Evolutionary conservation across 106 monocot genomes (phyloP).

Genomic region (Acanthochlamys bracteata): DNA sequence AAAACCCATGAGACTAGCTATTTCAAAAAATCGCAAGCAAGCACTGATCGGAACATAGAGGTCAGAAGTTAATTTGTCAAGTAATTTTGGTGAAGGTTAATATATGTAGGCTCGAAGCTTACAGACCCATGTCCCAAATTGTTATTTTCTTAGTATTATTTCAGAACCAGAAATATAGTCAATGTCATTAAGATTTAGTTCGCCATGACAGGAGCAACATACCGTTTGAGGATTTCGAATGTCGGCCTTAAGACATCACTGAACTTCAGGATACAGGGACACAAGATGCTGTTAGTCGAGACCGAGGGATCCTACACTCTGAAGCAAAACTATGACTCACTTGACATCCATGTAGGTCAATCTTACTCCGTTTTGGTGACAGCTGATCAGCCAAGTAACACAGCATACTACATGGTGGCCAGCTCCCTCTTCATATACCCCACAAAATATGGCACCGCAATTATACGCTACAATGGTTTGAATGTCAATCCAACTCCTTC

Average conservation of each 20-base stretch:
- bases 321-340: slow-evolving; percentile 10
- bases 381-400: slow-evolving; percentile 11
- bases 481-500: neutral
- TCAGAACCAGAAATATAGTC: neutral
- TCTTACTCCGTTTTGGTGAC: slow-evolving; percentile 22
- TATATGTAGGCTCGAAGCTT: too few species aligned
- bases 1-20: too few species aligned
- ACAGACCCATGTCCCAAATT: too few species aligned
- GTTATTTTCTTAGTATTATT: too few species aligned
- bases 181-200: neutral
- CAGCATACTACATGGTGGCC: slow-evolving; percentile 20
- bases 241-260: slow-evolving; percentile 21
- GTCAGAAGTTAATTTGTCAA: too few species aligned
- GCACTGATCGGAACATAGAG: too few species aligned
- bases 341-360: slow-evolving; percentile 33
- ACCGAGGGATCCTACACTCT: slow-evolving; percentile 27
- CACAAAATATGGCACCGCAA: neutral
- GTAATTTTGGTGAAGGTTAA: too few species aligned
- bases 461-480: slow-evolving; percentile 11
- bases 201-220: slow-evolving; percentile 14
- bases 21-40: too few species aligned
- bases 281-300: slow-evolving; percentile 20
- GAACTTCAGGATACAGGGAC: slow-evolving; percentile 29
- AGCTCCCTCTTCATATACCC: slow-evolving; percentile 10
- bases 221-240: slow-evolving; percentile 26